Conservation (phyloP, 495 filamentous ascomycete genomes). For the Terfezia claveryi region DNA sequence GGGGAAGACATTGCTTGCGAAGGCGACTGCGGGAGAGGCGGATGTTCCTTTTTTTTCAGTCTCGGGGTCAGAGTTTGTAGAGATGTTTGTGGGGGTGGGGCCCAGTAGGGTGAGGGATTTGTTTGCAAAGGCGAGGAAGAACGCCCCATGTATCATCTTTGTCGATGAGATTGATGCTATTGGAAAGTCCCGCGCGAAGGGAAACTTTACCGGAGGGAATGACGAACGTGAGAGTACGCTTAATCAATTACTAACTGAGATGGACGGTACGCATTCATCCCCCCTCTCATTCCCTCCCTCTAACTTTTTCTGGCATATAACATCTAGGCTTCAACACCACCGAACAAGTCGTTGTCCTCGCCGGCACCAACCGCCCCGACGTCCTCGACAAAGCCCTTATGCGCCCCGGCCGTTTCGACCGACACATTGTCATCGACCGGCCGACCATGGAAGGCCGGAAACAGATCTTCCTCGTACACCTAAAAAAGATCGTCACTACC, state of each 20-base stretch:
- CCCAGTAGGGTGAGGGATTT: conserved; percentile 86
- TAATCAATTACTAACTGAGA: conserved; percentile 95
- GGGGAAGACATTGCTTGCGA: conserved; percentile 91
- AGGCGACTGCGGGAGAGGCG: conserved; percentile 95
- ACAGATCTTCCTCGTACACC: conserved; percentile 86
- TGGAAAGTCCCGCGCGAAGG: conserved; percentile 57
- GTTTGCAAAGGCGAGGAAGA: conserved; percentile 84
- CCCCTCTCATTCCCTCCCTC: too few relatives aligned
- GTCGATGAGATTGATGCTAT: conserved; percentile 99
- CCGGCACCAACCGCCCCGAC: conserved; percentile 87
- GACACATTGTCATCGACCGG: conserved; percentile 79
- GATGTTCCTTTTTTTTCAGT: conserved; percentile 94
- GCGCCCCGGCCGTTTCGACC: conserved; percentile 89
- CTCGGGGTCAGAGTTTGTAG: conserved; percentile 94
- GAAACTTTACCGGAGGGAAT: conserved; percentile 60
- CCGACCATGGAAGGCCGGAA: conserved; percentile 93
- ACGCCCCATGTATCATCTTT: conserved; percentile 95
- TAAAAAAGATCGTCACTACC: conserved; percentile 74
- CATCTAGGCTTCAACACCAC: conserved; percentile 58
- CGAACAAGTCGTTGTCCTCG: conserved; percentile 94
- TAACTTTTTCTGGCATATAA: too few relatives aligned
- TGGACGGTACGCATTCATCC: conserved; percentile 43
- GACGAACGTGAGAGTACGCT: conserved; percentile 92
- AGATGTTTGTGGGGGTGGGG: conserved; percentile 98
- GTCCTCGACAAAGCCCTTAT: conserved; percentile 87